phyloP scores from a whole-genome alignment of 352 stramenopile genomes.

The Globisporangium carolinianum region DNA sequence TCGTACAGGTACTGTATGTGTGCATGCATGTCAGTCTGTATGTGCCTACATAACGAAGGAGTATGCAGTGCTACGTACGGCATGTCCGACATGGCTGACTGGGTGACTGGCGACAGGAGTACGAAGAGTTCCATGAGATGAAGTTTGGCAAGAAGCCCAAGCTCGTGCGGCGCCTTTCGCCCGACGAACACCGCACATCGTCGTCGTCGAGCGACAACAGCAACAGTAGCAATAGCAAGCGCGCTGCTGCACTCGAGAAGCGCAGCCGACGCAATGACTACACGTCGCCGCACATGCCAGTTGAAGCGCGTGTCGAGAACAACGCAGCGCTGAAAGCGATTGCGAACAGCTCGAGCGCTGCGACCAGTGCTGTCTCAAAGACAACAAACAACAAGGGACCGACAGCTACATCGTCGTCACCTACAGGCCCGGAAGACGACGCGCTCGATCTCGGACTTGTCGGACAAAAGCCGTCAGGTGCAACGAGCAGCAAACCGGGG shows the following conservation, averaged over 20 bases:
- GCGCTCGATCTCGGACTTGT: conserved; percentile 50
- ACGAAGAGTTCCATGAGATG: conserved; percentile 90
- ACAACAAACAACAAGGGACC: not conserved
- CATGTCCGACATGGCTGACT: not conserved
- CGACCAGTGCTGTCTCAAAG: not conserved
- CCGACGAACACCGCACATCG: conserved; percentile 28
- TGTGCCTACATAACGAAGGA: not conserved
- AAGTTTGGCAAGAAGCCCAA: conserved; percentile 88
- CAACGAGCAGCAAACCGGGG: conserved; percentile 15
- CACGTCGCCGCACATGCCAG: conserved; percentile 64
- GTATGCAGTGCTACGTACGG: not conserved
- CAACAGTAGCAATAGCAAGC: conserved; percentile 16
- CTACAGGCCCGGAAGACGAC: conserved; percentile 28
- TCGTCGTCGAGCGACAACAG: not conserved
- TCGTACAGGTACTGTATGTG: conserved; percentile 46
- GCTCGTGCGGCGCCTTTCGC: conserved; percentile 59
- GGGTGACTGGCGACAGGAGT: conserved; percentile 48
- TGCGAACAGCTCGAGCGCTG: conserved; percentile 19
- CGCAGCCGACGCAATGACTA: conserved; percentile 71
- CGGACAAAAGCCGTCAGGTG: conserved; percentile 53
- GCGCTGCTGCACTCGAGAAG: conserved; percentile 35
- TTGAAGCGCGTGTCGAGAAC: conserved; percentile 74
- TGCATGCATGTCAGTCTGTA: not conserved
- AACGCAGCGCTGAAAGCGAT: conserved; percentile 61
- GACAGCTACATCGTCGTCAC: conserved; percentile 2